Evolutionary conservation across 208 protist species (phyloP).

Genomic region (Porcisia hertigi): DNA sequence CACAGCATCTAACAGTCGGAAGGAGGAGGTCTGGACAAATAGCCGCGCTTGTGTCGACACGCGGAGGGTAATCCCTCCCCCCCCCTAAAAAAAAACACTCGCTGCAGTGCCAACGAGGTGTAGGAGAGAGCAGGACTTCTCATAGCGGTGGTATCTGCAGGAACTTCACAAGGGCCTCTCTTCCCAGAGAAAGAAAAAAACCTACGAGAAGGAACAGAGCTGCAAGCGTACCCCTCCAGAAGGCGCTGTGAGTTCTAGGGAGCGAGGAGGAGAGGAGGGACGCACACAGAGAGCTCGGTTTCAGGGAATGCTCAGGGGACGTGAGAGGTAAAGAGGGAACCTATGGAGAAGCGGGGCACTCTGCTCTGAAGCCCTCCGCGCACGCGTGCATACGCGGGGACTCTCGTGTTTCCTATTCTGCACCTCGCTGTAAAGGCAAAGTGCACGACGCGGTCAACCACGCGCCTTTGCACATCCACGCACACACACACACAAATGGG

Average conservation of each 20-base stretch:
- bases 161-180: neutral
- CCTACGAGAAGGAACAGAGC: neutral
- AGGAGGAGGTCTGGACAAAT: too few relatives aligned
- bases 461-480: too few relatives aligned
- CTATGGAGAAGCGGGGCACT: neutral
- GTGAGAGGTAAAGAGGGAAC: neutral
- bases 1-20: slow-evolving; percentile 7
- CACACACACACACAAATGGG: neutral
- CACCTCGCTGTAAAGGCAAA: neutral
- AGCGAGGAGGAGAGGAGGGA: neutral
- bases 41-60: too few relatives aligned
- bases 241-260: neutral
- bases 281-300: neutral
- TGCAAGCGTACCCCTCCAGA: neutral
- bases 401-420: neutral
- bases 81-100: neutral
- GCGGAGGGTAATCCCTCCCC: too few relatives aligned
- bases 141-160: neutral
- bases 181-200: neutral
- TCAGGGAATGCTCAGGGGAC: too few relatives aligned
- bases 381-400: neutral
- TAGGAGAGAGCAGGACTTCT: neutral
- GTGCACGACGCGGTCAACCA: neutral
- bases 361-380: neutral
- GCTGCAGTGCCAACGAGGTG: neutral